Evolutionary conservation across 306 rosid species (phyloP), one percentile per base, ranked within the genome.

Genomic region (Vicia faba): DNA sequence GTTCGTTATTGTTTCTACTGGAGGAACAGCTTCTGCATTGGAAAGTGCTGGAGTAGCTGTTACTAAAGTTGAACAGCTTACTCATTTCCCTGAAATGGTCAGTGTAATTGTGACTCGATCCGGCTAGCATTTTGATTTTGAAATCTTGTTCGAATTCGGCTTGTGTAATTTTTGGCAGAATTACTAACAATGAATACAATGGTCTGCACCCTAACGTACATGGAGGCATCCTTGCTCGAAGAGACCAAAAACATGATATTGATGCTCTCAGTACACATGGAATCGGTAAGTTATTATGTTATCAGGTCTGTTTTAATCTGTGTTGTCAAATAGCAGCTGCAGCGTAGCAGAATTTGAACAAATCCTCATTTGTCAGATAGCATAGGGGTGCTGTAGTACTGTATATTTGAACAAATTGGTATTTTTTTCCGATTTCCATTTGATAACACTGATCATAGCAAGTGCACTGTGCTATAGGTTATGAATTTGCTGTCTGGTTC

Each of bases 161-260:
- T 49, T 51, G 46, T 54, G 20, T 53, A 31, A 12, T 73, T 43
- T 9, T 13, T 43, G 11, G 68, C 35, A 8, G 12, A 64, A 8
- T 49, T 49, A 8, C 12, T 65, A 40, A 75, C 64, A 39, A 77
- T 19, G 50, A 77, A n/a, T 75, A 48, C 28, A 46, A 41, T 65
- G 75, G 7, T 67, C 81, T 93, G 78, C 97, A 93, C 70, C 97
- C 98, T 60, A 82, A 79, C 26, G 72, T 93, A 68, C 96, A 90
- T 80, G 97, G 99, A 19, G 97, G 96, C 11, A 93, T 93, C 77
- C 91, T 93, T 80, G 99, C 97, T 74, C 87, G 88, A 85, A 90
- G 97, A 81, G 95, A 93, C 78, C 81, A 81, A 77, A 82, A 83
- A 29, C 97, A 93, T 83, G 96, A 93, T 49, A 83, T 84, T 77